These are phyloP conservation scores for Sanghuangporus sanghuang DNA, from an alignment of 1,284 basidiomycete genomes.

Conservation along the genomic window DNA sequence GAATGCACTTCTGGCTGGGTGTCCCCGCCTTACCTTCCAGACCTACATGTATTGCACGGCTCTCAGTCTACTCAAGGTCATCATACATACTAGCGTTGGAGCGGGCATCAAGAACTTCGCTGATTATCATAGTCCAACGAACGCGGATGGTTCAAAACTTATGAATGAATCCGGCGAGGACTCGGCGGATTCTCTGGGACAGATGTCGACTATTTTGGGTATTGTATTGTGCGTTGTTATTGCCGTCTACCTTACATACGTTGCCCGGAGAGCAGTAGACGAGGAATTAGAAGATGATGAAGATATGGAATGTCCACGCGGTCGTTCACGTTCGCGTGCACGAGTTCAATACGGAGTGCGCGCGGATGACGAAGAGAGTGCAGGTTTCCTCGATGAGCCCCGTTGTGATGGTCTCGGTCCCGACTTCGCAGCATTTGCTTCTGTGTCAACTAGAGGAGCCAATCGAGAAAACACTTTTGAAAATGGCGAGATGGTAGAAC, in stretches of 20 bases:
- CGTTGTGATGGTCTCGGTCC: slow-evolving; percentile 20
- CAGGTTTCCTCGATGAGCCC: not conserved
- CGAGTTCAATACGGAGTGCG: slow-evolving; percentile 1
- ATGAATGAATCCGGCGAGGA: slow-evolving; percentile 31
- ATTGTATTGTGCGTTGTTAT: slow-evolving; percentile 70
- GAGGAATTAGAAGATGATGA: slow-evolving; percentile 60
- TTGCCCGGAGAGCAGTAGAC: slow-evolving; percentile 78
- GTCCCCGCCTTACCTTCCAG: slow-evolving; percentile 72
- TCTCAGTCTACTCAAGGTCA: slow-evolving; percentile 79
- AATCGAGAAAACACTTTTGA: not conserved
- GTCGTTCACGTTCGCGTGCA: not conserved
- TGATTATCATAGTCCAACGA: slow-evolving; percentile 45
- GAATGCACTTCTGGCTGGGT: slow-evolving; percentile 85
- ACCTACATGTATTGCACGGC: slow-evolving; percentile 81
- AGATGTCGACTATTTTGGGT: slow-evolving; percentile 65
- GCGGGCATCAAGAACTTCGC: slow-evolving; percentile 80
- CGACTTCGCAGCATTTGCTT: slow-evolving; percentile 29
- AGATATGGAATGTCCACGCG: slow-evolving; percentile 27
- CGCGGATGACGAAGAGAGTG: slow-evolving; percentile 6
- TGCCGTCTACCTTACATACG: slow-evolving; percentile 72
- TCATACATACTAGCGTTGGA: slow-evolving; percentile 81
- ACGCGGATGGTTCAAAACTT: slow-evolving; percentile 22
- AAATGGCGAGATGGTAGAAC: slow-evolving; percentile 6
- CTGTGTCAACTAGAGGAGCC: not conserved
- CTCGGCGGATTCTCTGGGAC: slow-evolving; percentile 47